These are phyloP conservation scores for Boletus semigastroideus DNA, from an alignment of 1,284 basidiomycete species.

Conservation along the genomic window DNA sequence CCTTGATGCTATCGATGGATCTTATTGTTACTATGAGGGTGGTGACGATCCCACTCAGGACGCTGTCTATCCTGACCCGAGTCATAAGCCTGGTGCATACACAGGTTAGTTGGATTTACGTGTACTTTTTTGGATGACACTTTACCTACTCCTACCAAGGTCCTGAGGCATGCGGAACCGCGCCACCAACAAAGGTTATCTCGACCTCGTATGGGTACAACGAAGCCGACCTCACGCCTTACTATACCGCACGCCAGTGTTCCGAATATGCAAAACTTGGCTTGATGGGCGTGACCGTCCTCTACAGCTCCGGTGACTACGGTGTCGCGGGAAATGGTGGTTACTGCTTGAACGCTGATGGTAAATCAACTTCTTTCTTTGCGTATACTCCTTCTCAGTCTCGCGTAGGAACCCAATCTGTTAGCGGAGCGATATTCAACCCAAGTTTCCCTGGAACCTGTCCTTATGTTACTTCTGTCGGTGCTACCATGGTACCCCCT, in stretches of 20 bases:
- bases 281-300: constrained; percentile 40
- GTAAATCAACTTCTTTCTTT: not conserved
- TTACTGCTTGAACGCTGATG: not conserved
- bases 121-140: not conserved
- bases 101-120: constrained; percentile 18
- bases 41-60: constrained; percentile 43
- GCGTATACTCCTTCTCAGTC: not conserved
- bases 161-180: constrained; percentile 40
- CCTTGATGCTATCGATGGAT: constrained; percentile 48
- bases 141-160: constrained; percentile 12
- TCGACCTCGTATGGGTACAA: constrained; percentile 44
- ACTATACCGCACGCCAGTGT: constrained; percentile 45
- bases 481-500: not conserved
- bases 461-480: constrained; percentile 1
- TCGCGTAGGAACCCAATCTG: not conserved
- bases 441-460: constrained; percentile 1
- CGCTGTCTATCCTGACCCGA: constrained; percentile 44
- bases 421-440: not conserved
- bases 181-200: constrained; percentile 39
- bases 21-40: constrained; percentile 48
- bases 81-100: constrained; percentile 37
- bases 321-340: not conserved
- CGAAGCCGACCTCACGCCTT: constrained; percentile 41
- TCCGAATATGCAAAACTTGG: constrained; percentile 49
- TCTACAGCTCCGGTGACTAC: constrained; percentile 15